These are phyloP conservation scores for Xylaria sp. DNA, from an alignment of 495 filamentous ascomycete genomes.

Conservation along the genomic window DNA sequence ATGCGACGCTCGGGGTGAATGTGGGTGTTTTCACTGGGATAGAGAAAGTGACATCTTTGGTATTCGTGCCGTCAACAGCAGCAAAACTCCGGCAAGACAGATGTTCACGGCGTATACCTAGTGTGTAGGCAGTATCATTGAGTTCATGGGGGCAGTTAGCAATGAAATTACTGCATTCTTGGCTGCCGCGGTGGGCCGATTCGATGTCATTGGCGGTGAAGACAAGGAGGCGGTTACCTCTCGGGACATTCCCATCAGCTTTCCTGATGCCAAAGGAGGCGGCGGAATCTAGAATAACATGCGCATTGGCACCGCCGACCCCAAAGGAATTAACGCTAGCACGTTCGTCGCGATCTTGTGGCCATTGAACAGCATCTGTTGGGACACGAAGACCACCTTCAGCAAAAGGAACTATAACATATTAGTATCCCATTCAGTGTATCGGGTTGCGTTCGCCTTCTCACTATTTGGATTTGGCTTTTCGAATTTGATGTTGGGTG, in stretches of 20 bases:
- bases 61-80: constrained; percentile 20
- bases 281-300: constrained; percentile 35
- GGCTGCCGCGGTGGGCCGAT: constrained; percentile 25
- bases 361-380: constrained; percentile 34
- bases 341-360: constrained; percentile 33
- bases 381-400: constrained; percentile 35
- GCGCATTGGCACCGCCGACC: constrained; percentile 59
- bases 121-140: constrained; percentile 33
- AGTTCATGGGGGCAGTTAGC: constrained; percentile 24
- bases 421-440: neutral
- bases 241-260: neutral
- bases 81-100: constrained; percentile 32
- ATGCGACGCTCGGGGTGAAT: constrained; percentile 27
- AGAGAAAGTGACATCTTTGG: constrained; percentile 21
- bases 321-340: constrained; percentile 60
- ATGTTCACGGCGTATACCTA: constrained; percentile 32
- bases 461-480: constrained; percentile 37
- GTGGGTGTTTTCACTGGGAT: constrained; percentile 5
- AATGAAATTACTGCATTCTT: constrained; percentile 27
- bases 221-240: constrained; percentile 19
- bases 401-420: constrained; percentile 32
- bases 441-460: neutral
- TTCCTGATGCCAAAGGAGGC: constrained; percentile 1
- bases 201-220: constrained; percentile 29
- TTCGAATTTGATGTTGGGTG: constrained; percentile 44